These are phyloP conservation scores for Turnera subulata DNA, from an alignment of 345 rosid genomes.

Conservation along the genomic window DNA sequence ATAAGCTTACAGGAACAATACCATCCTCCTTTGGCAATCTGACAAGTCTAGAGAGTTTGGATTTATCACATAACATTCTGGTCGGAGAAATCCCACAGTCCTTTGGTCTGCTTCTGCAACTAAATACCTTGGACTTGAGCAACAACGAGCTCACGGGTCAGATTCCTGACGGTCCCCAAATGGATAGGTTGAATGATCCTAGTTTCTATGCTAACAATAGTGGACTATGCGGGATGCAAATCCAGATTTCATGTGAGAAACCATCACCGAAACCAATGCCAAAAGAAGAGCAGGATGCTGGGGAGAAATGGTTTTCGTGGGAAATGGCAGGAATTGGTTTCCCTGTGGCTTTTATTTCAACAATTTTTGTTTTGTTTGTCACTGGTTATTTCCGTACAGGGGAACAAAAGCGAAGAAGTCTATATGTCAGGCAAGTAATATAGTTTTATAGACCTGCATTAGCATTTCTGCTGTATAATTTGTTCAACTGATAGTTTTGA, in stretches of 20 bases:
- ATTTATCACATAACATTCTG: constrained; percentile 34
- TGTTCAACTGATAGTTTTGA: too few species aligned
- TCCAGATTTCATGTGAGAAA: constrained; percentile 24
- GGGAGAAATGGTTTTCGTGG: too few species aligned
- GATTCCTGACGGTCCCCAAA: too few species aligned
- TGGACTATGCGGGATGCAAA: constrained; percentile 37
- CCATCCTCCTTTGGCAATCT: constrained; percentile 1
- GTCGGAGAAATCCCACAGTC: constrained; percentile 26
- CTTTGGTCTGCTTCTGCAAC: constrained; percentile 17
- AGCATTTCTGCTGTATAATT: too few species aligned
- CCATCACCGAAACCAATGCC: background rate
- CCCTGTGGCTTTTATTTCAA: constrained; percentile 20
- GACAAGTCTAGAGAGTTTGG: constrained; percentile 28
- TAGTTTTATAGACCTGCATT: too few species aligned
- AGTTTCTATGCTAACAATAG: constrained; percentile 31
- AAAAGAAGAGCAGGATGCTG: background rate
- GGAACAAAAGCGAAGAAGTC: too few species aligned
- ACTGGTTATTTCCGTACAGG: constrained; percentile 6
- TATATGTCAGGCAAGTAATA: too few species aligned
- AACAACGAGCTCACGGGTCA: too few species aligned
- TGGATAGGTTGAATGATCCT: constrained; percentile 26
- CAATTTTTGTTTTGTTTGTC: constrained; percentile 9
- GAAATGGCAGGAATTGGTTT: too few species aligned
- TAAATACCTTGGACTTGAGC: constrained; percentile 22
- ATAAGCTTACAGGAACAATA: too few species aligned